Base-by-base conservation (phyloP, 805 yeast species). In the Candida piceae region DNA sequence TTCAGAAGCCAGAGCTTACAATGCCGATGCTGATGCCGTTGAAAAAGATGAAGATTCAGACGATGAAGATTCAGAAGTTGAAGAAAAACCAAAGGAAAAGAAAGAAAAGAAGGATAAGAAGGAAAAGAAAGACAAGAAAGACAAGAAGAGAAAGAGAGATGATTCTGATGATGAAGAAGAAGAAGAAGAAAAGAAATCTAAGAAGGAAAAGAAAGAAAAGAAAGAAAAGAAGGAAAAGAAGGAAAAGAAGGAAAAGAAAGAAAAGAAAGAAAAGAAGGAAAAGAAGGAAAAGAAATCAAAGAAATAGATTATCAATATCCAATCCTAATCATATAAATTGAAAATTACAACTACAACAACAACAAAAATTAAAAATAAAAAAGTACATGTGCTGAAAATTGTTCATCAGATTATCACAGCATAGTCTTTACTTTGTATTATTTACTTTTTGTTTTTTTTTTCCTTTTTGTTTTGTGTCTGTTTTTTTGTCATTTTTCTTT, bases 1-100 rank as follows among this genome's bases (percentile, higher is more conserved):
- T 51, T 67, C 86, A 37, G 90, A 86, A 60, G 80, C 90, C 35
- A 74, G 82, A 63, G 84, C 90, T 40, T 93, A 93, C 69, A 93
- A 90, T 58, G 94, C 86, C 28, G 97, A 89, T 61, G 97, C 97
- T 32, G 98, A 94, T 62, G 77, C 89, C 38, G 74, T 78, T 31
- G 39, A 34, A 32, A 52, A 45, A 38, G 55, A 41, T n/a, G 50
- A 47, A 22, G 58, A 57, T 29, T 50, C 53, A 15, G 58, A 53
- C 20, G 58, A 54, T 32, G 55, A 52, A 29, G 54, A 48, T 17
- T 50, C 60, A 13, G 46, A 46, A 34, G n/a, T n/a, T n/a, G 50
- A 42, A 16, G 45, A 39, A 28, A 44, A 48, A 33, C 49, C 54
- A 21, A 50, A 50, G 36, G 44, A 49, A 26, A 45, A 45, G 38